Conservation (phyloP, 306 rosid genomes). For the Luffa aegyptiaca region DNA sequence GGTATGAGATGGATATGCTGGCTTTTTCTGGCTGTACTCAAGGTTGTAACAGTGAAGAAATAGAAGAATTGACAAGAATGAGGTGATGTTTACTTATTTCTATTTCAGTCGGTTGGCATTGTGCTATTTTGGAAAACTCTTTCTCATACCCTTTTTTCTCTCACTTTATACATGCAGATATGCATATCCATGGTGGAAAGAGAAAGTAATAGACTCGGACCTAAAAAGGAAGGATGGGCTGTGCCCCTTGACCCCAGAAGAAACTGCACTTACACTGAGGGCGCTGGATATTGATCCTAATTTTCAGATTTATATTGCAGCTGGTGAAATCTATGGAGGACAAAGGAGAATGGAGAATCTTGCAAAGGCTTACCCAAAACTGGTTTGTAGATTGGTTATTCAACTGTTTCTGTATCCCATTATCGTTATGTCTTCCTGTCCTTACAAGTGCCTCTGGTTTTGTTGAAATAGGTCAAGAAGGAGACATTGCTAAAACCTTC, state of each 20-base stretch:
- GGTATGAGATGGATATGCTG: constrained; percentile 92
- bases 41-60: constrained; percentile 67
- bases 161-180: constrained; percentile 23
- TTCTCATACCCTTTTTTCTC: neutral
- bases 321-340: constrained; percentile 87
- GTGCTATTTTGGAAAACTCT: too few species aligned
- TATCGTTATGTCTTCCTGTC: neutral
- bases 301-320: constrained; percentile 79
- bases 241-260: constrained; percentile 87
- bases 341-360: constrained; percentile 54
- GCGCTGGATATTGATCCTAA: constrained; percentile 63
- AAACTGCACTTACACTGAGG: constrained; percentile 67
- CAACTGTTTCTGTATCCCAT: neutral
- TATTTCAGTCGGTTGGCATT: neutral
- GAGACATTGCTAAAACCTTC: constrained; percentile 57
- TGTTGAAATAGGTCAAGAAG: constrained; percentile 54
- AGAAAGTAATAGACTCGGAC: constrained; percentile 58
- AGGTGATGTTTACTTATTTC: constrained; percentile 37
- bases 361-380: constrained; percentile 57
- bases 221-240: constrained; percentile 56
- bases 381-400: constrained; percentile 33
- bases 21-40: constrained; percentile 89
- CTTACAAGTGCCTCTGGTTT: constrained; percentile 7
- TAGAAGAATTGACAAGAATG: constrained; percentile 71
- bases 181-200: constrained; percentile 90